Base-by-base conservation (phyloP, 2,329 filamentous ascomycete genomes). In the Rutstroemia sp. region DNA sequence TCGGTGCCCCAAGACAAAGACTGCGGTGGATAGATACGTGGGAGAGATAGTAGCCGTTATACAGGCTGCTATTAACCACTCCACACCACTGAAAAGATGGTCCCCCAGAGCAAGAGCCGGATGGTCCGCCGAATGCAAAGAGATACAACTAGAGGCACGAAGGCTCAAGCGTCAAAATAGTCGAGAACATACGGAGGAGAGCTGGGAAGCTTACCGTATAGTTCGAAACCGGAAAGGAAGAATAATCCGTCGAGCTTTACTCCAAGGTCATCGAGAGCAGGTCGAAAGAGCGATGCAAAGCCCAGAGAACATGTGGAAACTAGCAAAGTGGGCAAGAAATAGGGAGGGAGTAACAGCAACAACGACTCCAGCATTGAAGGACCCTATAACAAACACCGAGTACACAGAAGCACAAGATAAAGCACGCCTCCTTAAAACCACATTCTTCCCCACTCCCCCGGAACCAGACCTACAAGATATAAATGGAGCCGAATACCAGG, bases 391-490 rank as follows among this genome's bases (percentile, higher is more conserved):
- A 23, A 4, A 23, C 21, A 23, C 4, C 21, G 21, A 23, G 21
- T 23, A 23, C 4, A 23, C 21, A 23, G 21, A 23, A 23, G 21
- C 21, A 23, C 21, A 23, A 23, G 21, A 23, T 23, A 23, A 23
- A 4, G 21, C 21, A 23, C 4, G 4, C 21, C 21, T 23, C 21
- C 21, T 23, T 2, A 23, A 23, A 23, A 23, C 21, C 21, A 23
- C 21, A 4, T 23, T 23, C 21, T 23, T 23, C 21, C 21, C 21
- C 36, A 60, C 49, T 9, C 54, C 48, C 7, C 59, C 44, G 36
- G 53, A 60, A 56, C 51, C 48, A 45, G 54, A 62, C 39, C 58
- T 63, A 14, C 3, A 44, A 12, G 61, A 62, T 48, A 61, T 58
- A 45, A 38, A 57, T 12, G 42, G 30, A 19, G 42, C 17, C 30